Evolutionary conservation across 805 yeast genomes (phyloP), one percentile per base, ranked within the genome.

Genomic region (Naumovozyma baii): DNA sequence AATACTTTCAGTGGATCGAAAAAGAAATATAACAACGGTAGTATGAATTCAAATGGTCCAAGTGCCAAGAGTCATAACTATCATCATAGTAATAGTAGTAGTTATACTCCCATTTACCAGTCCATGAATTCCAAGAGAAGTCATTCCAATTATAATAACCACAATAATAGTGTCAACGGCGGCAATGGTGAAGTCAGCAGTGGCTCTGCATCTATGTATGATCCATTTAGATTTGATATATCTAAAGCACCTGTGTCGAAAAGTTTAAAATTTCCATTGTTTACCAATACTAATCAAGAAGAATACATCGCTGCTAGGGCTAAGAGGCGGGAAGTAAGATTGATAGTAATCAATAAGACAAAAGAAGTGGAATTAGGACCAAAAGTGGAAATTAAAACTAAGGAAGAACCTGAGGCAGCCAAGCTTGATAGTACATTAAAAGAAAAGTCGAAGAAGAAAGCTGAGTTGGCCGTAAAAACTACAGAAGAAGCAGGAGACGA

Each of bases 221-320:
- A 49, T 39, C 55, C 52, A 30, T 54, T 42, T 26, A 55, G 54
- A 36, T 55, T 55, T 31, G 57, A 55, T 32, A 41, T 48, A 5
- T 47, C 57, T 13, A 55, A 54, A 34, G 26, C 47, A 22, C 40
- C 29, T 31, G 39, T 18, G 18, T 38, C 31, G 14, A 38, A 29
- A 16, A 37, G 34, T 3, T 35, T 46, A n/a, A 46, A 45, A 14
- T 52, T 56, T 19, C 64, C 64, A 16, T 36, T 60, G 16, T 60
- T 46, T 36, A 48, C 57, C 16, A 60, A 57, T 33, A 49, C 61
- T 4, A 51, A 50, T 5, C 53, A 59, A 34, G 49, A 54, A 14
- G 56, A 52, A 12, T 66, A 54, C 45, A 58, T 58, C 2, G 52
- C 54, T 9, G 56, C 57, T 2, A 60, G 57, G 28, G 45, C 55